These are phyloP conservation scores for Aspergillus sp. DNA, from an alignment of 2,329 filamentous ascomycete genomes.

Conservation along the genomic window DNA sequence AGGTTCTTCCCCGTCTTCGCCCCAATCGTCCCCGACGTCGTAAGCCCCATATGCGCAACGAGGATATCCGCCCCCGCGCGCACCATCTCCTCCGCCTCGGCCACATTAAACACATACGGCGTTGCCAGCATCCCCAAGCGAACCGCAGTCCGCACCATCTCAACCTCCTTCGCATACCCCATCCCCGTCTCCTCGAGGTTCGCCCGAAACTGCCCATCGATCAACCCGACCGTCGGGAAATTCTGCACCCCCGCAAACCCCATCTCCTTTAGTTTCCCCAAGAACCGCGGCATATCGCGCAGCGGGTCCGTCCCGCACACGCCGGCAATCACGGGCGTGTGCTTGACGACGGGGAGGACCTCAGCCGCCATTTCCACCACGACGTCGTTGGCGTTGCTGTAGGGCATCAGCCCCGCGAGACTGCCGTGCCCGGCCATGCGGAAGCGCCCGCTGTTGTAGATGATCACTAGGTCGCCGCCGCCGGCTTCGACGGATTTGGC, in stretches of 20 bases:
- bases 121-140: constrained; percentile 67
- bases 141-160: constrained; percentile 66
- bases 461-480: constrained; percentile 70
- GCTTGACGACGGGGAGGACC: constrained; percentile 66
- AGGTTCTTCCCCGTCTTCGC: constrained; percentile 64
- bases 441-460: constrained; percentile 74
- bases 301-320: constrained; percentile 75
- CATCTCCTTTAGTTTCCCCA: constrained; percentile 62
- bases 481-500: constrained; percentile 73
- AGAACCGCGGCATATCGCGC: constrained; percentile 63
- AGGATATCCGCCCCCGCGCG: constrained; percentile 68
- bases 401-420: constrained; percentile 71
- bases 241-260: constrained; percentile 75
- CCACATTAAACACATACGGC: constrained; percentile 70
- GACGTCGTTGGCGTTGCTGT: constrained; percentile 71
- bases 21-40: constrained; percentile 67
- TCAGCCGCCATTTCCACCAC: constrained; percentile 72
- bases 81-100: constrained; percentile 66
- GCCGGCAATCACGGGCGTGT: constrained; percentile 70
- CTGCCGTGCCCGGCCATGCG: constrained; percentile 74
- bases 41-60: constrained; percentile 71
- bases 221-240: constrained; percentile 73
- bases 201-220: constrained; percentile 69
- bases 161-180: constrained; percentile 69
- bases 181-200: constrained; percentile 75